Percentiles rank a stretch among this genome's conserved stretches.
Conservation (phyloP, 345 rosid genomes). For the Dovyalis caffra region DNA sequence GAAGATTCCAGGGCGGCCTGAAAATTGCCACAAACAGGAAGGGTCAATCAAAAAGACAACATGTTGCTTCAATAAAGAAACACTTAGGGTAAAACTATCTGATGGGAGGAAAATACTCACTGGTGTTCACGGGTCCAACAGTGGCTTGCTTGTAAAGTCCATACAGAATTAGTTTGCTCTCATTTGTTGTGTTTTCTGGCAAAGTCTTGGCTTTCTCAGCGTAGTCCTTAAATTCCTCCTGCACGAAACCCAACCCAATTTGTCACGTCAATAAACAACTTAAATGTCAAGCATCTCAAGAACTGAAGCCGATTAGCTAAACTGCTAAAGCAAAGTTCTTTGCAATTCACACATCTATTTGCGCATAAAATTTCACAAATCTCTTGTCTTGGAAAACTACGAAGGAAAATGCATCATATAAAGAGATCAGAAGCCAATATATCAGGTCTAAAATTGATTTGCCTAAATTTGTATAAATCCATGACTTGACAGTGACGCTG, state of each 20-base stretch:
- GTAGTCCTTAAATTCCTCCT: constrained; percentile 75
- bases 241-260: constrained; percentile 9
- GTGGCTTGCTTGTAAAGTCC: constrained; percentile 86
- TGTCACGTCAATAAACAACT: background rate
- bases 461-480: background rate
- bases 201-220: constrained; percentile 68
- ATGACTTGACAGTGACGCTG: background rate
- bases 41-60: background rate
- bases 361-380: background rate
- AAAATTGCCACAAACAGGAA: background rate
- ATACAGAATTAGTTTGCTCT: constrained; percentile 69
- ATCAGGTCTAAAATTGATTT: background rate
- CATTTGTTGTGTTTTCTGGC: constrained; percentile 56
- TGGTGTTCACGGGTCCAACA: constrained; percentile 68
- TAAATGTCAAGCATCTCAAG: background rate
- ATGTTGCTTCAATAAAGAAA: background rate
- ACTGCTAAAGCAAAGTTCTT: background rate
- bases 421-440: background rate
- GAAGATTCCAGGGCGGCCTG: constrained; percentile 93
- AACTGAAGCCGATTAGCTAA: background rate
- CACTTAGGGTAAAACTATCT: background rate
- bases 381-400: background rate
- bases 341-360: background rate
- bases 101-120: constrained; percentile 32
- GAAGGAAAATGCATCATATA: background rate